Percentiles rank a stretch among this genome's conserved stretches.
phyloP scores from a whole-genome alignment of 2,329 filamentous ascomycete species.

The Colletotrichum gigasporum region DNA sequence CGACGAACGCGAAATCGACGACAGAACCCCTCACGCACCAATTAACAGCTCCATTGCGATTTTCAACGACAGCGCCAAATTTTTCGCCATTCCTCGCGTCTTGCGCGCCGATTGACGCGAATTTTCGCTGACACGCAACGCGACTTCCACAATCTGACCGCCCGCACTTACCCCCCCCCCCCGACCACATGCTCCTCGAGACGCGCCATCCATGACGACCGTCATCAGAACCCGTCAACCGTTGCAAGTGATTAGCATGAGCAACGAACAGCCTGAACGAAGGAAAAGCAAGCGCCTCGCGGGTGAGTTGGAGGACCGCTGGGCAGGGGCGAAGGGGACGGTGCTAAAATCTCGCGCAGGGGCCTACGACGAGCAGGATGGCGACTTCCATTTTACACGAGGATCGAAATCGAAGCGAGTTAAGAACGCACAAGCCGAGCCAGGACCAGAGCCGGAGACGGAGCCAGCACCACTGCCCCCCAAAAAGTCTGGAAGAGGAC shows the following conservation, averaged over 20 bases:
- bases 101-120: constrained; percentile 24
- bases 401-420: constrained; percentile 73
- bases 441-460: constrained; percentile 50
- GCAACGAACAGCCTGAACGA: constrained; percentile 68
- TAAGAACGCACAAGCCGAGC: constrained; percentile 63
- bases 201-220: constrained; percentile 74
- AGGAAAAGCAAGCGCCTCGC: constrained; percentile 72
- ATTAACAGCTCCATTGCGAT: background rate
- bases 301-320: constrained; percentile 54
- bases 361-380: constrained; percentile 72
- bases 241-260: constrained; percentile 76
- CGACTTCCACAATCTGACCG: background rate
- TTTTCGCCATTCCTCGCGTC: background rate
- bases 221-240: constrained; percentile 71
- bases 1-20: constrained; percentile 21
- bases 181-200: constrained; percentile 25
- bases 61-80: background rate
- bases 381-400: constrained; percentile 80
- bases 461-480: constrained; percentile 43
- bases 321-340: constrained; percentile 65
- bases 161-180: constrained; percentile 9
- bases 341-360: constrained; percentile 66
- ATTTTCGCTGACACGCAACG: background rate
- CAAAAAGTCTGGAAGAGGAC: constrained; percentile 52
- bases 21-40: constrained; percentile 3